Evolutionary conservation across 306 rosid species (phyloP).

Genomic region (Coriaria nepalensis): DNA sequence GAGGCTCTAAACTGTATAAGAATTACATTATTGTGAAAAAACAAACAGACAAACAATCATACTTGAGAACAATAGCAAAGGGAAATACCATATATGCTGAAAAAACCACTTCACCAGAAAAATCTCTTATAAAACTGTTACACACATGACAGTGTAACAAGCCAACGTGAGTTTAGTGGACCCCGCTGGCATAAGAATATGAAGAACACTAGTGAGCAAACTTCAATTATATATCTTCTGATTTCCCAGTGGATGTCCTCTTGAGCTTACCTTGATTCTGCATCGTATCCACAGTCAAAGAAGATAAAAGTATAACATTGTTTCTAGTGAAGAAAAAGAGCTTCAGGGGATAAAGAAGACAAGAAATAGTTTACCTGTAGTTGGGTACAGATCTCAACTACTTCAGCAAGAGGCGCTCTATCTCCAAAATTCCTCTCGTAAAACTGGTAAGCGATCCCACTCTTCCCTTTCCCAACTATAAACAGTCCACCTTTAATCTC

Average conservation of each 20-base stretch:
- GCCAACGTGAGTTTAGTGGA: no score
- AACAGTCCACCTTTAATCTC: slow-evolving; percentile 86
- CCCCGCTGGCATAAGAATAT: no score
- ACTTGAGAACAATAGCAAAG: no score
- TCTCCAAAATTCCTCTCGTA: slow-evolving; percentile 89
- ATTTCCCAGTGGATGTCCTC: slow-evolving; percentile 13
- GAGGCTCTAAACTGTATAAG: not conserved
- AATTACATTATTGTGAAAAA: not conserved
- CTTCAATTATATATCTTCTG: slow-evolving; percentile 11
- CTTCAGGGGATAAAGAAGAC: not conserved
- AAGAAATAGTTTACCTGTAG: slow-evolving; percentile 38
- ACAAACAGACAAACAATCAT: no score
- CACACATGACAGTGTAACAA: no score
- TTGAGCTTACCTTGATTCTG: slow-evolving; percentile 35
- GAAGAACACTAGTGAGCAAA: slow-evolving; percentile 1
- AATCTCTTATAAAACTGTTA: no score
- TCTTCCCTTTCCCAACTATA: slow-evolving; percentile 52
- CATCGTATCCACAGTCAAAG: slow-evolving; percentile 15
- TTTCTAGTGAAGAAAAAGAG: slow-evolving; percentile 3
- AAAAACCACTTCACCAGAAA: no score
- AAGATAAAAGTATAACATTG: not conserved
- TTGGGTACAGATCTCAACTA: slow-evolving; percentile 54
- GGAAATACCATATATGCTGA: no score
- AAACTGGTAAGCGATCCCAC: slow-evolving; percentile 80
- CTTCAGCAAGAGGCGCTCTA: slow-evolving; percentile 85